Base-by-base conservation (phyloP, 2,329 filamentous ascomycete genomes). In the Beauveria caledonica region DNA sequence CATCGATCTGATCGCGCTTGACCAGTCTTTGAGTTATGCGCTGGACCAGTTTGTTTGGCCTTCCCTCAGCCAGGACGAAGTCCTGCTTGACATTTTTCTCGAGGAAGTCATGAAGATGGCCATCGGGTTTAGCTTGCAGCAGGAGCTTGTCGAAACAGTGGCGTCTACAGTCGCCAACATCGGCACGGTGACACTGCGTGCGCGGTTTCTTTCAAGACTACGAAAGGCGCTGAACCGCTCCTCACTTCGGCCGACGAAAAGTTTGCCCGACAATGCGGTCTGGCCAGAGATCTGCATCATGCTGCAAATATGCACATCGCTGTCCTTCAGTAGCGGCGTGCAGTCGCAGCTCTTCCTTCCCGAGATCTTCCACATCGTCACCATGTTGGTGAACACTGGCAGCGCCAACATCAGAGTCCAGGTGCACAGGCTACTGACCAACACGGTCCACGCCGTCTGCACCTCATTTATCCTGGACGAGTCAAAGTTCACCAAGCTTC, bases 231-330 rank as follows among this genome's bases (percentile, higher is more conserved):
- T 89, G 51, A 88, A 87, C 66, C 79, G 85, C 61, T 86, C 85
- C 6, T 88, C 86, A 1, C 73, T 87, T 57, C 79, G 86, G 42
- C 84, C 86, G n/a, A 88, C 86, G 1, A 82, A 82, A 64, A 77
- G 82, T 56, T 75, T 89, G 1, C 82, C 84, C 9, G 86, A 89
- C 62, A 88, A 88, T 64, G 77, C 80, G 2, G 85, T 87, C 9
- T 89, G 86, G 86, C 73, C 78, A n/a, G 86, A 89, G 70, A 84
- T 89, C 29, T 87, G 85, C 67, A 78, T 88, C 50, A 74, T 89
- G 36, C 74, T 89, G 53, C 83, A 85, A 50, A 86, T 89, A 64
- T 87, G 84, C 63, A 74, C 88, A 15, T 81, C 85, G 1, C 74
- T 87, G 55, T 88, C 86, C 1, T 89, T 89, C 64, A 83, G 88